phyloP scores from a whole-genome alignment of 495 filamentous ascomycete genomes.

The Sporormia fimetaria region DNA sequence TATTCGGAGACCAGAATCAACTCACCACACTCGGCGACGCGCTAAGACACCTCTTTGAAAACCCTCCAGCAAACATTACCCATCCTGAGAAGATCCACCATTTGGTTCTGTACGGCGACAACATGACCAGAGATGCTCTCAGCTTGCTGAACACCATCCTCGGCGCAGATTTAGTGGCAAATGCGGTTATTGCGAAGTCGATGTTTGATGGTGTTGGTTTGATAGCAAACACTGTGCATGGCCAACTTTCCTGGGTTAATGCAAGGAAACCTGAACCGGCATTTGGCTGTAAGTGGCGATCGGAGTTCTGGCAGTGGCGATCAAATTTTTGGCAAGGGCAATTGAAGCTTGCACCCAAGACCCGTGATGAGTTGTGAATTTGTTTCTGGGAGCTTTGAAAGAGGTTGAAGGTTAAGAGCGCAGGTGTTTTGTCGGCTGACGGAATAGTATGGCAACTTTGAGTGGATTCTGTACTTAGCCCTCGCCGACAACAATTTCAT shows the following conservation, averaged over 20 bases:
- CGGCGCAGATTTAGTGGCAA: conserved; percentile 1
- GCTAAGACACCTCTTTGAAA: conserved; percentile 1
- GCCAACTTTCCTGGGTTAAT: conserved; percentile 1
- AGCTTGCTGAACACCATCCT: conserved; percentile 3
- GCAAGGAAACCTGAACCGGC: conserved; percentile 1
- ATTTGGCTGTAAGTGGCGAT: conserved; percentile 9
- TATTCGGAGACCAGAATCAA: not conserved
- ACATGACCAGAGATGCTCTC: conserved; percentile 1
- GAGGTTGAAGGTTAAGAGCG: no score
- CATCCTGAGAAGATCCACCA: conserved; percentile 1
- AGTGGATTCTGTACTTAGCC: no score
- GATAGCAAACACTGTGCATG: conserved; percentile 2
- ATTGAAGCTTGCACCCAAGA: no score
- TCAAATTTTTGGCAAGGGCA: no score
- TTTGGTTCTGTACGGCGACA: conserved; percentile 10
- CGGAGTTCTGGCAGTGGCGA: no score
- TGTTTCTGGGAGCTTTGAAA: no score
- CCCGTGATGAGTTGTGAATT: no score
- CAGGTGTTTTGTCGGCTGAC: no score
- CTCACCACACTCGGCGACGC: conserved; percentile 5
- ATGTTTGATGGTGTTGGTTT: conserved; percentile 3
- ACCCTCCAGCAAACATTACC: not conserved
- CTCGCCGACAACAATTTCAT: no score
- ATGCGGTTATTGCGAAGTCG: conserved; percentile 6
- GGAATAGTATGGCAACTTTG: no score